Evolutionary conservation across 2,329 filamentous ascomycete species (phyloP).

Genomic region (Colletotrichum sp.): DNA sequence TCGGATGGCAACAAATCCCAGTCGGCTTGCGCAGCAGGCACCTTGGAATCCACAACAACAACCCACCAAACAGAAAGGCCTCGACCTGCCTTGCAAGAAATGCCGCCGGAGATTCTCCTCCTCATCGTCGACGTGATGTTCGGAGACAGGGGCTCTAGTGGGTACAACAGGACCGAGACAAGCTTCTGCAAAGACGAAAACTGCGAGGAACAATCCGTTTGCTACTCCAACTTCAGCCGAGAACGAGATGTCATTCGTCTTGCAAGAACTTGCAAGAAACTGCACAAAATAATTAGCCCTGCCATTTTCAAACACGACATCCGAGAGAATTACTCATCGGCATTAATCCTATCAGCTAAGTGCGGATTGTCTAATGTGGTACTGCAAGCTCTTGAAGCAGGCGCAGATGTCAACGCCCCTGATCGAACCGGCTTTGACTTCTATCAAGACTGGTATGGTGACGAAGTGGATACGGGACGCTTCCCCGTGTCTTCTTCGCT

Average conservation of each 20-base stretch:
- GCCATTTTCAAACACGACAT: not conserved
- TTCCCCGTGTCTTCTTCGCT: not conserved
- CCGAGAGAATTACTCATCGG: fast-evolving
- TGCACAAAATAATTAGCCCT: not conserved
- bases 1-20: not conserved
- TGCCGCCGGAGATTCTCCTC: not conserved
- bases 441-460: too few species aligned
- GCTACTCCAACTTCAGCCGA: not conserved
- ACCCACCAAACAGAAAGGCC: not conserved
- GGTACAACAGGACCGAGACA: not conserved
- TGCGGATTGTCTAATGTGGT: not conserved
- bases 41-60: fast-evolving
- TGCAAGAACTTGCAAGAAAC: not conserved
- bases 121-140: not conserved
- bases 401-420: not conserved
- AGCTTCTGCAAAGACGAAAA: not conserved
- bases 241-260: not conserved
- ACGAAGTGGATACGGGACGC: not conserved
- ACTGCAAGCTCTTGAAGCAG: not conserved
- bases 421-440: not conserved
- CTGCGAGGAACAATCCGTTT: not conserved
- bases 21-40: not conserved
- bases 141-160: not conserved
- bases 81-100: fast-evolving
- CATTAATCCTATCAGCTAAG: not conserved